These are phyloP conservation scores for Backusella australiensis DNA, from an alignment of 192 early-diverging fungal genomes.

Conservation along the genomic window DNA sequence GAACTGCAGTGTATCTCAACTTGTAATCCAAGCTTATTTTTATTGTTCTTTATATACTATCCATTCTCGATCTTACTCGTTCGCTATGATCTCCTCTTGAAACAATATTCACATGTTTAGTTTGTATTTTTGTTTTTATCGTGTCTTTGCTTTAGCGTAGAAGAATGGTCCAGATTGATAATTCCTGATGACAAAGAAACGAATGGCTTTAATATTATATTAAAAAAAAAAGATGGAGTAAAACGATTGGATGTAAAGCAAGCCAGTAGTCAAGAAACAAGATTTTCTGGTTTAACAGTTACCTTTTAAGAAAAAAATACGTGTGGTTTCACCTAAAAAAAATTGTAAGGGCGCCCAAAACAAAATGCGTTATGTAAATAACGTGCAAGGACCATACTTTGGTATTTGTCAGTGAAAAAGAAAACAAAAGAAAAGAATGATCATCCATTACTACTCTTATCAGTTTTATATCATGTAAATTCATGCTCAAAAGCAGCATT, in stretches of 20 bases:
- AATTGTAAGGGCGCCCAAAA: not conserved
- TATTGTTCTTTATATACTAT: too few species aligned
- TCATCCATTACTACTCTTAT: not conserved
- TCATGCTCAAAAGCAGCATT: not conserved
- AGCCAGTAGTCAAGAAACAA: not conserved
- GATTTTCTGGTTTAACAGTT: not conserved
- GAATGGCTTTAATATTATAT: not conserved
- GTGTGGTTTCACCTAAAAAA: not conserved
- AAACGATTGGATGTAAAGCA: not conserved
- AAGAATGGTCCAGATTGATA: not conserved
- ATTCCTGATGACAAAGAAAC: not conserved
- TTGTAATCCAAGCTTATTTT: too few species aligned
- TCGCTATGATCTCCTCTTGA: too few species aligned
- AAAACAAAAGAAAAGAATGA: too few species aligned
- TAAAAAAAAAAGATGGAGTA: not conserved
- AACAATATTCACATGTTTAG: too few species aligned
- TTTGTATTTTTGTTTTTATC: too few species aligned
- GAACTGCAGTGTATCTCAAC: too few species aligned
- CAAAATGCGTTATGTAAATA: not conserved
- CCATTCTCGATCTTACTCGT: too few species aligned
- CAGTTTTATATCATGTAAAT: not conserved
- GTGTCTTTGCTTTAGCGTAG: too few species aligned
- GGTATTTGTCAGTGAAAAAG: not conserved
- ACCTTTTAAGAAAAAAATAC: not conserved
- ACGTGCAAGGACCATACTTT: not conserved